Evolutionary conservation across 2,329 filamentous ascomycete genomes (phyloP).

Genomic region (Epichloe festucae): DNA sequence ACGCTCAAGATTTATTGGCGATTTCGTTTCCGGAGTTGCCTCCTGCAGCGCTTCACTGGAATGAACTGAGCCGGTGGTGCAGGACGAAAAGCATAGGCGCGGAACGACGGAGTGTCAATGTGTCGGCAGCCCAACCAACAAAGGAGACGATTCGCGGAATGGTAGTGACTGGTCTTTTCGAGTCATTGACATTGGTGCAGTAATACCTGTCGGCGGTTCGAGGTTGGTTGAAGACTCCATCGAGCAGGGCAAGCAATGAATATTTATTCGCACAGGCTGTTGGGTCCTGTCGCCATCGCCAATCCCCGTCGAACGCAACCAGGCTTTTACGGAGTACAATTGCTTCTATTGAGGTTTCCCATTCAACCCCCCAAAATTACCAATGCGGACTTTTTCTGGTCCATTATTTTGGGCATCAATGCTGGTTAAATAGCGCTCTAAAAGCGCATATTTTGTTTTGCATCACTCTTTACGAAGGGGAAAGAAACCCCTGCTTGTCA

Average conservation of each 20-base stretch:
- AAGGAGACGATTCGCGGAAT: neutral
- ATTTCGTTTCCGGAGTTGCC: neutral
- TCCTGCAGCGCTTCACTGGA: neutral
- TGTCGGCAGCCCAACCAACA: neutral
- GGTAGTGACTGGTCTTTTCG: neutral
- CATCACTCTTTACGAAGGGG: neutral
- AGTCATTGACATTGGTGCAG: too few species aligned
- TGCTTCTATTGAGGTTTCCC: too few species aligned
- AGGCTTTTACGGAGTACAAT: too few species aligned
- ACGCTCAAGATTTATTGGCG: neutral
- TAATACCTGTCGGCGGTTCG: too few species aligned
- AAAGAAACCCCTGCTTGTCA: neutral
- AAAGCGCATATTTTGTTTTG: neutral
- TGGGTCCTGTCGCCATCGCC: too few species aligned
- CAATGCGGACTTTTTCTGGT: neutral
- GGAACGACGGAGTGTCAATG: neutral
- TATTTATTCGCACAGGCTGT: too few species aligned
- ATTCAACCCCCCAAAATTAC: neutral
- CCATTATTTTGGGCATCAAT: neutral
- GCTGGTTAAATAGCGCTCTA: neutral
- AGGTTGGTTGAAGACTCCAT: too few species aligned
- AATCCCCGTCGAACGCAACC: too few species aligned
- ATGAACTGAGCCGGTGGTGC: neutral
- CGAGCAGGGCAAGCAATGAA: too few species aligned
- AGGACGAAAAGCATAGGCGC: neutral